A percentile compares a stretch with the other conserved stretches of the same genome.
These are phyloP conservation scores for Pseudognaphalium luteoalbum DNA, from an alignment of 129 eudicot genomes.

Conservation along the genomic window DNA sequence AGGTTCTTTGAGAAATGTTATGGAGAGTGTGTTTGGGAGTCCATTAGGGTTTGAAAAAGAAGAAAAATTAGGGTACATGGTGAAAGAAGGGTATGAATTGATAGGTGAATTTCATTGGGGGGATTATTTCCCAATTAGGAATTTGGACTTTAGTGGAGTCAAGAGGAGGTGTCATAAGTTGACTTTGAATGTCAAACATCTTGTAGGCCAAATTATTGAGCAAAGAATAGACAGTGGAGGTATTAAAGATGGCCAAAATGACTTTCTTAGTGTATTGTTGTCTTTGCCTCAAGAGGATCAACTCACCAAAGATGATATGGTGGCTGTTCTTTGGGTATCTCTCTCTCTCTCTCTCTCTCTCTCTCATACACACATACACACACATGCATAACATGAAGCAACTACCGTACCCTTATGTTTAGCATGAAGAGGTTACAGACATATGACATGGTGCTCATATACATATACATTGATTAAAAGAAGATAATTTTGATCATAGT, in stretches of 20 bases:
- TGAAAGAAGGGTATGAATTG: constrained; percentile 78
- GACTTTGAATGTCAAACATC: constrained; percentile 47
- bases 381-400: neutral
- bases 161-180: constrained; percentile 68
- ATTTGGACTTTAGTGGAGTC: constrained; percentile 65
- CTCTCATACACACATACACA: neutral
- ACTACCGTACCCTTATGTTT: neutral
- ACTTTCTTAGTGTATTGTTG: constrained; percentile 71
- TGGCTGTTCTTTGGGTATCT: constrained; percentile 80
- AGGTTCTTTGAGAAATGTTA: constrained; percentile 60
- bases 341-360: constrained; percentile 27
- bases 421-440: neutral
- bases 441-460: neutral
- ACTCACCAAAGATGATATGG: constrained; percentile 62
- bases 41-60: constrained; percentile 47
- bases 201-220: constrained; percentile 52
- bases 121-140: constrained; percentile 63
- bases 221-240: constrained; percentile 44
- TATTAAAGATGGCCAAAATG: constrained; percentile 36
- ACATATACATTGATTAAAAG: neutral
- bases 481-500: no score
- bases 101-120: constrained; percentile 71
- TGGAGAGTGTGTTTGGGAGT: constrained; percentile 81
- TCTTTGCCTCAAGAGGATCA: constrained; percentile 78
- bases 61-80: constrained; percentile 60